Percentiles rank a stretch among this genome's conserved stretches.
phyloP scores from a whole-genome alignment of 441 rosid species.

The Adansonia gregorii region DNA sequence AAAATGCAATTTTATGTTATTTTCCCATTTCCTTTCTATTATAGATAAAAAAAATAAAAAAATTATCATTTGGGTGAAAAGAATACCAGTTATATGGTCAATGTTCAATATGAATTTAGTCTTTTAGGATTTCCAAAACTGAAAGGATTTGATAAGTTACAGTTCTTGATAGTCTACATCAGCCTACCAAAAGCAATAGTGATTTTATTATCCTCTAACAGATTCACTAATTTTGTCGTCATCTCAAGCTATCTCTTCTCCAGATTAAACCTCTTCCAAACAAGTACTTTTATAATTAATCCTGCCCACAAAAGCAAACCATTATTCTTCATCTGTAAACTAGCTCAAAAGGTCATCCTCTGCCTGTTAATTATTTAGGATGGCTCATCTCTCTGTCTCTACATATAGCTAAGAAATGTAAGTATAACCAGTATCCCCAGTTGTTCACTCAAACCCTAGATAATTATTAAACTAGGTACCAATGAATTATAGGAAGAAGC shows the following conservation, averaged over 20 bases:
- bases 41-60: neutral
- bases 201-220: neutral
- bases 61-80: neutral
- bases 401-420: neutral
- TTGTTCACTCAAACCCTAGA: constrained; percentile 17
- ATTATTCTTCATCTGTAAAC: neutral
- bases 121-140: neutral
- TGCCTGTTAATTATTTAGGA: neutral
- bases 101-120: neutral
- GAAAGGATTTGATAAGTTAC: constrained; percentile 7
- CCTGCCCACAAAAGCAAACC: neutral
- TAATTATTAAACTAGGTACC: constrained; percentile 1
- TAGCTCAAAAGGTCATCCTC: neutral
- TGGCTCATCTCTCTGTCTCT: neutral
- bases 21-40: neutral
- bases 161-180: neutral
- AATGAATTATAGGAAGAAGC: neutral
- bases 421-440: neutral
- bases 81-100: neutral
- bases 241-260: constrained; percentile 5
- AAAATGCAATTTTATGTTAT: neutral
- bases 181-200: neutral
- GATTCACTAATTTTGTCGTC: neutral
- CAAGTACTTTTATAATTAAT: neutral
- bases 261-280: constrained; percentile 2